Conservation (phyloP, 2,329 filamentous ascomycete genomes). For the Pleomassaria siparia region DNA sequence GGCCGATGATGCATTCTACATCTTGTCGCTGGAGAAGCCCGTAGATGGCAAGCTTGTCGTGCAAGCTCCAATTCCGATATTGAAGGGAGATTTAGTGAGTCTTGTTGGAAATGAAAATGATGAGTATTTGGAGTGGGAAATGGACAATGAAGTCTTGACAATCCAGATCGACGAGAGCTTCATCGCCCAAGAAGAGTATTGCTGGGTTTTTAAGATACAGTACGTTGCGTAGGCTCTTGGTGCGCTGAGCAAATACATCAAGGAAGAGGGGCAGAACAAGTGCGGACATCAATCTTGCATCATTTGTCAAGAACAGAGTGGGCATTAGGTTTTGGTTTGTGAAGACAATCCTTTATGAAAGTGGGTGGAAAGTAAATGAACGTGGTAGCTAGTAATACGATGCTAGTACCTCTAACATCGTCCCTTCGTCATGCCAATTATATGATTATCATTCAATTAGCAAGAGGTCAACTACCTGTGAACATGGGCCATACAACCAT, state of each 20-base stretch:
- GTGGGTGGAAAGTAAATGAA: too few species aligned
- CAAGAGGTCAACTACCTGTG: too few species aligned
- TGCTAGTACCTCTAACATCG: too few species aligned
- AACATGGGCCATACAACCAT: too few species aligned
- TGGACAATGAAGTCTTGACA: not conserved
- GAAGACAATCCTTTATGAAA: too few species aligned
- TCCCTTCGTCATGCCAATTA: too few species aligned
- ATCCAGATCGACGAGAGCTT: not conserved
- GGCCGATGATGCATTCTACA: slow-evolving; percentile 56
- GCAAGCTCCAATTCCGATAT: not conserved
- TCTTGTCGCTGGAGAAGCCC: slow-evolving; percentile 50
- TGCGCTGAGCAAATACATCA: not conserved
- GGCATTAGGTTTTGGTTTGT: not conserved
- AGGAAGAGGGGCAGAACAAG: not conserved
- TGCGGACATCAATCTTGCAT: not conserved
- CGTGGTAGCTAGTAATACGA: too few species aligned
- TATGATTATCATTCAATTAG: too few species aligned
- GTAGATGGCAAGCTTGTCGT: not conserved
- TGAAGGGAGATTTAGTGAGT: not conserved
- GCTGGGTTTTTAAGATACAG: not conserved
- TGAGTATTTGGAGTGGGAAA: not conserved
- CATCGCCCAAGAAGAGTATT: not conserved
- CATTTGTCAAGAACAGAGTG: not conserved
- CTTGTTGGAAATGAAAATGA: not conserved
- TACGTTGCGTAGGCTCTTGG: not conserved